phyloP scores from a whole-genome alignment of 1,284 basidiomycete species.

The Cryptococcus amylolentus region DNA sequence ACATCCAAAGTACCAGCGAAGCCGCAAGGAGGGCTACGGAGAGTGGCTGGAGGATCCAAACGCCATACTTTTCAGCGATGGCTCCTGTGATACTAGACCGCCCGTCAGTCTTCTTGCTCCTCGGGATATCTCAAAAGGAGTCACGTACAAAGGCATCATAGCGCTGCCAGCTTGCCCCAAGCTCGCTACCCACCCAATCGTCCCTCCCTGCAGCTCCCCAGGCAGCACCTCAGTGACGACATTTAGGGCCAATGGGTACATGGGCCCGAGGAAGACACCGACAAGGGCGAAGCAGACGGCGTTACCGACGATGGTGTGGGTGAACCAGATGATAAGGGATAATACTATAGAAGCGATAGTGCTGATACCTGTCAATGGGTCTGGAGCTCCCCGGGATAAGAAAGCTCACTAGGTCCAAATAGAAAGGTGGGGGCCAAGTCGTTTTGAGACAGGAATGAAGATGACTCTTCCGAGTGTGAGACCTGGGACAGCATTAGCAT shows the following conservation, averaged over 20 bases:
- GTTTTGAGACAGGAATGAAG: slow-evolving; percentile 41
- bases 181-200: slow-evolving; percentile 61
- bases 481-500: slow-evolving; percentile 22
- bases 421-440: slow-evolving; percentile 33
- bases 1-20: slow-evolving; percentile 33
- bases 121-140: background rate
- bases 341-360: slow-evolving; percentile 46
- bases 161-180: slow-evolving; percentile 66
- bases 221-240: slow-evolving; percentile 54
- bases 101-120: background rate
- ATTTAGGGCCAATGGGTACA: slow-evolving; percentile 61
- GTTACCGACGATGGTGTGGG: slow-evolving; percentile 59
- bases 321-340: slow-evolving; percentile 63
- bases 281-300: slow-evolving; percentile 60
- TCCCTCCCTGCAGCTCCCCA: slow-evolving; percentile 60
- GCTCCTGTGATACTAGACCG: slow-evolving; percentile 32
- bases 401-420: slow-evolving; percentile 40
- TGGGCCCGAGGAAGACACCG: slow-evolving; percentile 55
- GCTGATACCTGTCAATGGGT: slow-evolving; percentile 8
- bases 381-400: background rate
- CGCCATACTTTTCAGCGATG: slow-evolving; percentile 35
- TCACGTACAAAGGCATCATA: slow-evolving; percentile 57
- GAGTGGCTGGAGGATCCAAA: slow-evolving; percentile 45
- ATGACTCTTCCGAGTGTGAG: slow-evolving; percentile 41
- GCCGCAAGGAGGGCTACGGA: slow-evolving; percentile 31